Evolutionary conservation across 2,329 filamentous ascomycete species (phyloP), one percentile per base, ranked within the genome.

Genomic region (Arthroderma sp.): DNA sequence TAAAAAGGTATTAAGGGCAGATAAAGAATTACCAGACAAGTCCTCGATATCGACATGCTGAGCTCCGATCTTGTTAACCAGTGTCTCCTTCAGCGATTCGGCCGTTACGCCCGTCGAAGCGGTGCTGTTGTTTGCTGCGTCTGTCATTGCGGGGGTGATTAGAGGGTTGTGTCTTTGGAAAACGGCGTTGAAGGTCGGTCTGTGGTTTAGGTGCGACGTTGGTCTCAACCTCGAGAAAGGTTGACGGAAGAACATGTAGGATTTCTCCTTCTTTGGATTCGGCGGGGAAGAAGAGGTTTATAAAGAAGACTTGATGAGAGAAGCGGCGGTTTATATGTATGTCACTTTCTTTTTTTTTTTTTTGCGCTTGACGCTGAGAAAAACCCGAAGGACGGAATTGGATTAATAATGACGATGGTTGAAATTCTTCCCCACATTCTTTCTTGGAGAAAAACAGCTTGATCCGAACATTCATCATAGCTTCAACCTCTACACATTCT

Each of bases 1-100:
- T 11, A 34, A 34, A 9, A 3, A 34, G 31, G 7, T 32, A n/a
- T 9, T 4, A 15, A 38, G 32, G 2, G 32, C 32, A 34, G 8
- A 34, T 11, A 8, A 6, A 34, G 32, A 7, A 31, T 6, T 75
- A 94, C 88, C 89, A 52, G 87, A 94, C 72, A 94, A 79, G 67
- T 96, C 89, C 52, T 85, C 83, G 54, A 95, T 86, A 57, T 91
- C 81, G 51, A 94, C 86, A 67, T 93, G 77, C 29, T 74, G 72
- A 22, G 87, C 86, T 46, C 78, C 73, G 44, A 95, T 71, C 52
- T 80, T 78, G 54, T 82, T 70, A 33, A 71, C 74, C 54, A 95
- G 73, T 48, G 82, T 83, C 37, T 69, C 68, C 58, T 75, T 79
- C 44, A 96, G 72, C 40, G 72, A 74, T 33, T 79, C 78, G 48